phyloP scores from a whole-genome alignment of 257 asterid genomes.

The Gardenia jasminoides region DNA sequence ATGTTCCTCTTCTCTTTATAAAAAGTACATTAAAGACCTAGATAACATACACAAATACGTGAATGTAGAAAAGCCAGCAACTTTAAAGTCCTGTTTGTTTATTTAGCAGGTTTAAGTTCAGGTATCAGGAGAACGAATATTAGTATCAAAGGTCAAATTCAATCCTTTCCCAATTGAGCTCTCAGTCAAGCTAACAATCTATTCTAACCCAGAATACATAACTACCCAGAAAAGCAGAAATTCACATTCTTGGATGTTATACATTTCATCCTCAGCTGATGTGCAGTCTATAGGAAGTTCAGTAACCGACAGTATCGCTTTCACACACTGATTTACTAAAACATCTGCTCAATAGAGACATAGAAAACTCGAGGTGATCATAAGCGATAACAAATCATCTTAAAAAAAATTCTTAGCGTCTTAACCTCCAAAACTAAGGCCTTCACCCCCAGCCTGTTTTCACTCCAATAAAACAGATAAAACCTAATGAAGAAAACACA shows the following conservation, averaged over 20 bases:
- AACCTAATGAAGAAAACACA: background rate
- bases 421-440: background rate
- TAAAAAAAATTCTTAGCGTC: background rate
- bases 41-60: background rate
- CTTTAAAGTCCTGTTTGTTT: background rate
- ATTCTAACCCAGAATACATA: background rate
- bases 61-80: background rate
- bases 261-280: background rate
- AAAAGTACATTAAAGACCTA: background rate
- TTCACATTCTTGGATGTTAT: background rate
- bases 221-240: background rate
- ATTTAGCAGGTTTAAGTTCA: background rate
- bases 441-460: background rate
- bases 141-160: background rate
- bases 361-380: background rate
- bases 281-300: background rate
- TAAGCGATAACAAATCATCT: background rate
- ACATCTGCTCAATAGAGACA: background rate
- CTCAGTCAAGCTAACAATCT: background rate
- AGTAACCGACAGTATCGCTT: background rate
- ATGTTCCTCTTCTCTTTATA: conserved; percentile 6
- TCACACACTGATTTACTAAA: background rate
- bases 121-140: background rate
- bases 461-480: background rate
- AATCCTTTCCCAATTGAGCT: background rate